Conservation (phyloP, 106 monocot species). For the Amphibolis antarctica region DNA sequence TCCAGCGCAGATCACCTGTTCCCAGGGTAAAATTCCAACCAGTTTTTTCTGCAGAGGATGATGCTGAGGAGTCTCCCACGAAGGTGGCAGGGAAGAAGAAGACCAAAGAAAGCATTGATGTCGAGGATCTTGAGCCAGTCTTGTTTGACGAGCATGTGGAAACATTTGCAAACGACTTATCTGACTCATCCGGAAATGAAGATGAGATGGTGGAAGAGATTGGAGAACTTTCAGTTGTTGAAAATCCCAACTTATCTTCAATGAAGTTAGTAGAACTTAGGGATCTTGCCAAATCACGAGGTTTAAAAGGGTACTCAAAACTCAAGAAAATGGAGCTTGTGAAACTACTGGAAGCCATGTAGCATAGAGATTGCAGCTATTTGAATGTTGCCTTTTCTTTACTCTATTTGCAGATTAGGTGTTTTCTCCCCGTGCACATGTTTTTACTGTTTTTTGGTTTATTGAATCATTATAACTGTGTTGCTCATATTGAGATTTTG, state of each 20-base stretch:
- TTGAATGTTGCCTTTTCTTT: too few relatives aligned
- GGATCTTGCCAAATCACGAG: slow-evolving; percentile 70
- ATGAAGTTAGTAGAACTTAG: slow-evolving; percentile 68
- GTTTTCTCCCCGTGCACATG: too few relatives aligned
- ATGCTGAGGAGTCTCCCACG: background rate
- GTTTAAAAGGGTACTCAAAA: slow-evolving; percentile 81
- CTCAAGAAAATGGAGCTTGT: slow-evolving; percentile 74
- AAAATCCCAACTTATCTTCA: slow-evolving; percentile 31
- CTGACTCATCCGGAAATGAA: slow-evolving; percentile 13
- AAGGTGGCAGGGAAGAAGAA: slow-evolving; percentile 19
- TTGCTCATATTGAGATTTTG: too few relatives aligned
- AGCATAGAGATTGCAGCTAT: background rate
- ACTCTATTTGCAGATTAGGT: too few relatives aligned
- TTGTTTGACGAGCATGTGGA: slow-evolving; percentile 20
- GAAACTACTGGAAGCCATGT: slow-evolving; percentile 33
- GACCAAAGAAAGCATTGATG: background rate
- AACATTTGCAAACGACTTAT: slow-evolving; percentile 16
- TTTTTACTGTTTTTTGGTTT: too few relatives aligned
- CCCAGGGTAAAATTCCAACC: slow-evolving; percentile 70
- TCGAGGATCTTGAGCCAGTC: slow-evolving; percentile 14
- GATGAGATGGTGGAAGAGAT: slow-evolving; percentile 23
- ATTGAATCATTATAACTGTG: too few relatives aligned
- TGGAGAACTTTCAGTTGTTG: slow-evolving; percentile 9
- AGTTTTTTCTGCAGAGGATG: slow-evolving; percentile 44
- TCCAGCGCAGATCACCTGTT: slow-evolving; percentile 63